Percentiles rank a stretch among this genome's conserved stretches.
These are phyloP conservation scores for Lathyrus tuberosus DNA, from an alignment of 306 rosid species.

Conservation along the genomic window DNA sequence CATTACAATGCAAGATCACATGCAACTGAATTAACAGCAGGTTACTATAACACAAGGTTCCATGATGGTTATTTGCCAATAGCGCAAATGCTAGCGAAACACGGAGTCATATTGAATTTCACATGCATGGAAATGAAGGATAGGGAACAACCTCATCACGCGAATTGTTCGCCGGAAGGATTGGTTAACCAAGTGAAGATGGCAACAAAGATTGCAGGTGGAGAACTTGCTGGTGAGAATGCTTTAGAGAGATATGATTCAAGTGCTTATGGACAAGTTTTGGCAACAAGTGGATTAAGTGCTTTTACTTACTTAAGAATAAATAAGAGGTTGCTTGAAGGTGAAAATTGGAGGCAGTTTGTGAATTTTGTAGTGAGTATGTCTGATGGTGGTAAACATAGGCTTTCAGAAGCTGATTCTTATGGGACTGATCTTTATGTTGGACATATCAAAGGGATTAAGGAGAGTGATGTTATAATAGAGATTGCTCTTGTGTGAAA, in stretches of 20 bases:
- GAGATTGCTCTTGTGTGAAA: slow-evolving; percentile 59
- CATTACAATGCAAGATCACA: slow-evolving; percentile 81
- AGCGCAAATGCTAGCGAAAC: slow-evolving; percentile 68
- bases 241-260: slow-evolving; percentile 91
- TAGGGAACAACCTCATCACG: slow-evolving; percentile 63
- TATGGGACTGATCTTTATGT: slow-evolving; percentile 64
- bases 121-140: slow-evolving; percentile 98
- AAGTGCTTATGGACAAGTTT: slow-evolving; percentile 65
- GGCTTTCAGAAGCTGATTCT: slow-evolving; percentile 54
- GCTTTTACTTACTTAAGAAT: slow-evolving; percentile 85
- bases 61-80: slow-evolving; percentile 69
- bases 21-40: slow-evolving; percentile 88
- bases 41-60: slow-evolving; percentile 77
- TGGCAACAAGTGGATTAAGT: slow-evolving; percentile 68
- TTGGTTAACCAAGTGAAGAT: slow-evolving; percentile 74
- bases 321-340: slow-evolving; percentile 83
- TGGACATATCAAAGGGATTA: slow-evolving; percentile 57
- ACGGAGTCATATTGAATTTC: slow-evolving; percentile 70
- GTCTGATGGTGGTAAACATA: slow-evolving; percentile 67
- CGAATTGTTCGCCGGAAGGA: slow-evolving; percentile 85
- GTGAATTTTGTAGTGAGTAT: slow-evolving; percentile 72
- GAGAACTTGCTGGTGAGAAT: slow-evolving; percentile 90
- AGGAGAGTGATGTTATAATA: slow-evolving; percentile 33
- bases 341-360: slow-evolving; percentile 71
- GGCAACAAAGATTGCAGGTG: slow-evolving; percentile 61